Percentiles rank a stretch among this genome's conserved stretches.
phyloP scores from a whole-genome alignment of 441 rosid species.

The Croton setiger region DNA sequence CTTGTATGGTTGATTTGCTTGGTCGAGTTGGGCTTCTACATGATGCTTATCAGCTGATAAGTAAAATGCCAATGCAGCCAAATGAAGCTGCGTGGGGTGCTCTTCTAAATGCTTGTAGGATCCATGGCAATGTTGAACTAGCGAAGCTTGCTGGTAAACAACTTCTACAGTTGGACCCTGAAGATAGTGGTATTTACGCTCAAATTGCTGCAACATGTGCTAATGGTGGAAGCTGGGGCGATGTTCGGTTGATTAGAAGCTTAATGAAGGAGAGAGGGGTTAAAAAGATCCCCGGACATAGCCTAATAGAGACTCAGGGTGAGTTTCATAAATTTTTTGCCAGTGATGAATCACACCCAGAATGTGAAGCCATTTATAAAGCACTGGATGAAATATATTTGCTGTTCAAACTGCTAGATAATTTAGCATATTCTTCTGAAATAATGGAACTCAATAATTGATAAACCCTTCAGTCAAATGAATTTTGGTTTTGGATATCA shows the following conservation, averaged over 20 bases:
- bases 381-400: neutral
- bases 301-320: slow-evolving; percentile 14
- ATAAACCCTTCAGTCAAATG: no score
- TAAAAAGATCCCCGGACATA: slow-evolving; percentile 18
- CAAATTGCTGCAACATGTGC: slow-evolving; percentile 15
- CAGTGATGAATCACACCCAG: slow-evolving; percentile 7
- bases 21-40: slow-evolving; percentile 18
- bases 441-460: no score
- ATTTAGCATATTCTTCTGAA: neutral
- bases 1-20: slow-evolving; percentile 17
- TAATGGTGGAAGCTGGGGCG: slow-evolving; percentile 11
- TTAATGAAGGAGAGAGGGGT: slow-evolving; percentile 17
- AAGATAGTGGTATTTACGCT: slow-evolving; percentile 12
- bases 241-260: slow-evolving; percentile 8
- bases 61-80: slow-evolving; percentile 19
- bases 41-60: slow-evolving; percentile 15
- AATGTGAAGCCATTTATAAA: slow-evolving; percentile 7
- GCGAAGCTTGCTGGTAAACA: slow-evolving; percentile 3
- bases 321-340: slow-evolving; percentile 14
- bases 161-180: slow-evolving; percentile 10
- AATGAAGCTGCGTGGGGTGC: slow-evolving; percentile 20
- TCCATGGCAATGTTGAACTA: slow-evolving; percentile 17
- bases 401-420: slow-evolving; percentile 1
- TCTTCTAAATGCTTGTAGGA: slow-evolving; percentile 16
- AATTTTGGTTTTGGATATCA: neutral